Evolutionary conservation across 805 yeast genomes (phyloP), one percentile per base, ranked within the genome.

Genomic region (Candida xyloterini): DNA sequence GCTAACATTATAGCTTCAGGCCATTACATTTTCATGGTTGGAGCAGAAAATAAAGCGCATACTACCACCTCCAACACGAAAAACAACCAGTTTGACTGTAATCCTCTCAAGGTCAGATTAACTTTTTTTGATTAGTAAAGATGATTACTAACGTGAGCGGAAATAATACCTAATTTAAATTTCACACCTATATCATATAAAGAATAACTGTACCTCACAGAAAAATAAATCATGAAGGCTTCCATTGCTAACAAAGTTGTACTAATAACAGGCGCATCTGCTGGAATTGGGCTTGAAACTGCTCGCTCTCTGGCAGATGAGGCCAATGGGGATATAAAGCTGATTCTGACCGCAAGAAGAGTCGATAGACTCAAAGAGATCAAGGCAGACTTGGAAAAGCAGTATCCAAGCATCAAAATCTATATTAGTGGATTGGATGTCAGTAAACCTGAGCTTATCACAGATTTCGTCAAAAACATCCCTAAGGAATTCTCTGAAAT

Each of bases 261-360:
- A n/a, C 44, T 53, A 22, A 47, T 53, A 38, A 64, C 76, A n/a
- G 77, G 76, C 9, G 76, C 76, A 6, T 67, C 73, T 21, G 63
- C 73, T 2, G 76, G 77, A 18, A 72, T 72, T 41, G 77, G 77
- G 2, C 68, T 63, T 23, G 73, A 73, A 26, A 69, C 73, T 15
- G 76, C 75, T 18, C 57, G 55, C 39, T 73, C 69, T 48, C 57
- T 68, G 43, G 75, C 76, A 11, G 60, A 59, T 15, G 86, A 88
- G 11, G 71, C 91, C 15, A 68, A 76, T 33, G 95, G 95, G 23
- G 60, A 81, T 10, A 59, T 84, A 51, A 81, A 83, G 54, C 71
- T 88, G 52, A 70, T 88, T 46, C 70, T 88, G 16, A 73, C 89
- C 3, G 95, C 96, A 3, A 78, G 96, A 65, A 79, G 95, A 65